Evolutionary conservation across 1,284 basidiomycete genomes (phyloP).

Genomic region (Vanrija sp.): DNA sequence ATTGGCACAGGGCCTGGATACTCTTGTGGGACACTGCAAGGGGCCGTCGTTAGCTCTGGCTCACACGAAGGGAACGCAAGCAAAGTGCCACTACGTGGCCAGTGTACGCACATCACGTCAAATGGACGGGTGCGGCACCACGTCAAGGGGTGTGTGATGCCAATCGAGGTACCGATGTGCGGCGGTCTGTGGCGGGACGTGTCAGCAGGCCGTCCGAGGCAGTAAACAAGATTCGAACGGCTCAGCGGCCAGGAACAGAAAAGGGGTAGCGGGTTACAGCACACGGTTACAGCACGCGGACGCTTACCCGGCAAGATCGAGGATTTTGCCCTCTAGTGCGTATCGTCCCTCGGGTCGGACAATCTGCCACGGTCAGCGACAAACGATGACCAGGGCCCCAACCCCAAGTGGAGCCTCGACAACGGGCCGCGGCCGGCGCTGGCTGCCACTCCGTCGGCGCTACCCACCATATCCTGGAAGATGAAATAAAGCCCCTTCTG

Average conservation of each 20-base stretch:
- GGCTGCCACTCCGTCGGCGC: too few relatives aligned
- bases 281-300: background rate
- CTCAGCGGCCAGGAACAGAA: background rate
- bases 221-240: too few relatives aligned
- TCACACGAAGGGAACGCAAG: background rate
- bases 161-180: slow-evolving; percentile 19
- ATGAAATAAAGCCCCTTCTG: slow-evolving; percentile 17
- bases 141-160: slow-evolving; percentile 16
- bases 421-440: too few relatives aligned
- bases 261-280: background rate
- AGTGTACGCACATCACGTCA: slow-evolving; percentile 16
- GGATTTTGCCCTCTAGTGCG: slow-evolving; percentile 16
- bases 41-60: background rate
- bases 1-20: slow-evolving; percentile 18
- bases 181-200: slow-evolving; percentile 10
- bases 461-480: slow-evolving; percentile 20
- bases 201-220: background rate
- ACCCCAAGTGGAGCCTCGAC: too few relatives aligned
- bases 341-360: slow-evolving; percentile 16
- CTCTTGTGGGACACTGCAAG: slow-evolving; percentile 14
- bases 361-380: slow-evolving; percentile 10
- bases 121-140: slow-evolving; percentile 13
- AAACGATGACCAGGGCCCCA: background rate
- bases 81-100: background rate
- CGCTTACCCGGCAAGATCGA: slow-evolving; percentile 18